Evolutionary conservation across 1,284 basidiomycete species (phyloP).

Genomic region (Pisolithus thermaeus): DNA sequence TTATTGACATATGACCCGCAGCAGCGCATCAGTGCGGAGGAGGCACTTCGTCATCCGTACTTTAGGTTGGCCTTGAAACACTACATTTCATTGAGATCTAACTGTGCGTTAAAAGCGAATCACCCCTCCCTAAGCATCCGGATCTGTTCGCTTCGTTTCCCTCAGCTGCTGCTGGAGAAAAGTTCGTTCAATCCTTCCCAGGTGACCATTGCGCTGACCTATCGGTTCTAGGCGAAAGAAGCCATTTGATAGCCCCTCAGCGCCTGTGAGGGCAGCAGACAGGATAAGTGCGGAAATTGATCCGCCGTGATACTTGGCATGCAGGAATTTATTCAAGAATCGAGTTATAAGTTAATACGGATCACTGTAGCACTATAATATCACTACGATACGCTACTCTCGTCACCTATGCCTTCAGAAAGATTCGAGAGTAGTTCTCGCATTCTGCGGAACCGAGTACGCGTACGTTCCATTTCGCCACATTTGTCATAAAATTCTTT

Average conservation of each 20-base stretch:
- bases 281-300: slow-evolving; percentile 41
- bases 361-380: slow-evolving; percentile 10
- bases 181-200: slow-evolving; percentile 44
- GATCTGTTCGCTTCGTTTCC: slow-evolving; percentile 96
- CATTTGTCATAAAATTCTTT: slow-evolving; percentile 67
- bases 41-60: slow-evolving; percentile 87
- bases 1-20: slow-evolving; percentile 89
- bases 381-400: slow-evolving; percentile 11
- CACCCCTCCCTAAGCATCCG: slow-evolving; percentile 94
- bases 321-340: too few species aligned
- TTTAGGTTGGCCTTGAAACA: slow-evolving; percentile 61
- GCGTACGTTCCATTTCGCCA: slow-evolving; percentile 61
- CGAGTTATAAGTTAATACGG: not conserved
- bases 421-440: slow-evolving; percentile 47
- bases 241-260: slow-evolving; percentile 72
- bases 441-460: slow-evolving; percentile 58
- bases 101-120: slow-evolving; percentile 55
- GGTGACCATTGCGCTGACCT: slow-evolving; percentile 3
- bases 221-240: slow-evolving; percentile 54
- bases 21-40: slow-evolving; percentile 78
- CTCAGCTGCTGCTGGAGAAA: slow-evolving; percentile 94
- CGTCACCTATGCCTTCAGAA: slow-evolving; percentile 28
- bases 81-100: slow-evolving; percentile 2
- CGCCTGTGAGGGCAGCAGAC: slow-evolving; percentile 61
- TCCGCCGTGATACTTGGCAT: slow-evolving; percentile 11